Evolutionary conservation across 768 basidiomycete species (phyloP).

Genomic region (Calocybe gangraenosa): DNA sequence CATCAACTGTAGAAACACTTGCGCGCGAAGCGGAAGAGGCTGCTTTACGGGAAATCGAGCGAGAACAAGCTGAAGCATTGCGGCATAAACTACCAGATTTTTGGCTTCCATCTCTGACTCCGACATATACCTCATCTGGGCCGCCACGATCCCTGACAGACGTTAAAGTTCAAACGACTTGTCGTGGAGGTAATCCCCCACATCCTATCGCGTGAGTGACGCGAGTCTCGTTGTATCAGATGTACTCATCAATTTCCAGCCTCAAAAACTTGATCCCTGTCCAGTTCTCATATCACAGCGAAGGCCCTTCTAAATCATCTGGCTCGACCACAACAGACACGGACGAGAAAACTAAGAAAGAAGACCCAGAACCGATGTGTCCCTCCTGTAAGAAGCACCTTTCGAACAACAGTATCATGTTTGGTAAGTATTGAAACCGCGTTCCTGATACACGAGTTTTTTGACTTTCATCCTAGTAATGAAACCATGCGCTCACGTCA

Average conservation of each 20-base stretch:
- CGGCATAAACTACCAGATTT: conserved; percentile 93
- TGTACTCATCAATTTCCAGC: conserved; percentile 31
- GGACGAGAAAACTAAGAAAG: conserved; percentile 37
- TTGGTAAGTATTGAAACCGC: conserved; percentile 42
- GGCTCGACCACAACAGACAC: conserved; percentile 32
- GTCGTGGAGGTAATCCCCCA: conserved; percentile 73
- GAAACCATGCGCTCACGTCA: conserved; percentile 87
- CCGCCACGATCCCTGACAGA: conserved; percentile 67
- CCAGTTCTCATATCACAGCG: conserved; percentile 60
- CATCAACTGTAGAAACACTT: conserved; percentile 63
- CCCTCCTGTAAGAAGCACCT: conserved; percentile 85
- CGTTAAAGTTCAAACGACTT: conserved; percentile 84
- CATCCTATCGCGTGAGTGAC: conserved; percentile 72
- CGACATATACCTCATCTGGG: conserved; percentile 64
- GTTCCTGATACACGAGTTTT: background rate
- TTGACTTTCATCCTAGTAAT: conserved; percentile 44
- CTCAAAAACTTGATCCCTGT: conserved; percentile 82
- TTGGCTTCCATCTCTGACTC: conserved; percentile 93
- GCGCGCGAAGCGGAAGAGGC: conserved; percentile 84
- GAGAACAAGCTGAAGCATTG: conserved; percentile 80
- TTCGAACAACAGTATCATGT: conserved; percentile 72
- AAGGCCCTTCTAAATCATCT: conserved; percentile 30
- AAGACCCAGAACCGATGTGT: conserved; percentile 69
- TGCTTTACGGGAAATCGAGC: conserved; percentile 77
- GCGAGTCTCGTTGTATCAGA: background rate